Evolutionary conservation across 2,329 filamentous ascomycete species (phyloP), one percentile per base, ranked within the genome.

Genomic region (Pezicula carpinea): DNA sequence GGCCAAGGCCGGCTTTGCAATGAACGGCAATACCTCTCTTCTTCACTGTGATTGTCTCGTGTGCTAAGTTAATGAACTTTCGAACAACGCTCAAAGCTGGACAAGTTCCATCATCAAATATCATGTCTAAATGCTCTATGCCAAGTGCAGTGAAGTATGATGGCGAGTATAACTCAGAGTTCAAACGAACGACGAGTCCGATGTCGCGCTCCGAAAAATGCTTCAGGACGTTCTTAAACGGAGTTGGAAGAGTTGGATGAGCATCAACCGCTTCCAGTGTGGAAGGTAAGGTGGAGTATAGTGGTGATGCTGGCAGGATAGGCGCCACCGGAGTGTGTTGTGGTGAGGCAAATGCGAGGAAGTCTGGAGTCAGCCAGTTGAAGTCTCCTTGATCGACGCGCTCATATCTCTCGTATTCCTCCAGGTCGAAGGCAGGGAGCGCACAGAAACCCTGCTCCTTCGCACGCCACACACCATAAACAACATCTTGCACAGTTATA

Each of bases 381-480:
- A 99, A 99, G 71, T 99, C 93, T 53, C 93, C 93, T 75, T 96
- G 90, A 66, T 99, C 93, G 17, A 99, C 93, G 49, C 93, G 81
- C 72, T 99, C 93, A 60, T 82, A 99, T 65, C 81, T 86, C 71
- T 99, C 93, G 66, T 99, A 99, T 80, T 96, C 89, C 70, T 96
- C 91, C 17, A 99, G 78, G 61, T 92, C 91, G 64, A 99, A 99
- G 65, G 93, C 89, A 64, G 95, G 90, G 50, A 99, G 74, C 46
- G 88, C 87, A 63, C 91, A 95, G 60, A 95, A 84, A 40, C 87
- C 85, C 68, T 96, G 89, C 64, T 99, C 93, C 74, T 97, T 99
- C 39, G 93, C 93, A 67, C 92, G 95, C 92, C 93, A 99, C 15
- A 99, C 90, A 50, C 93, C 93, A 62, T 99, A 99, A 6, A 99